Conservation (phyloP, 257 asterid species). For the Capsicum baccatum region DNA sequence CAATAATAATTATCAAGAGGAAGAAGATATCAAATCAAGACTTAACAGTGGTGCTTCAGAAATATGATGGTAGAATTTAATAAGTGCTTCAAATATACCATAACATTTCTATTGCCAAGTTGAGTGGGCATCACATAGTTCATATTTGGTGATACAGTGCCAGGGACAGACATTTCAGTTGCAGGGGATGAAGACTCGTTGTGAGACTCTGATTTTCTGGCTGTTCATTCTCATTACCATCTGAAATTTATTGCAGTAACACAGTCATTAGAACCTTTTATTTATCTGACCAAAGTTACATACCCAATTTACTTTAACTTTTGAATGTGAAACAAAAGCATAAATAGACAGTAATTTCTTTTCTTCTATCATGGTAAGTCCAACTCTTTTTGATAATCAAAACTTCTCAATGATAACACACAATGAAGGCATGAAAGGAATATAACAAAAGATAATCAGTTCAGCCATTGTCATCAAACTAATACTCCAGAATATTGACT, state of each 20-base stretch:
- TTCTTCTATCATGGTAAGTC: neutral
- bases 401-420: no score
- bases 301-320: neutral
- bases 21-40: no score
- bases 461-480: conserved; percentile 3
- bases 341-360: neutral
- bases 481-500: neutral
- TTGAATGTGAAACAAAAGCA: conserved; percentile 11
- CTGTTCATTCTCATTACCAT: conserved; percentile 68
- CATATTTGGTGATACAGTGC: conserved; percentile 58
- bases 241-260: conserved; percentile 42
- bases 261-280: neutral
- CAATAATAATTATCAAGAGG: no score
- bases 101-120: no score
- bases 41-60: no score
- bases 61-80: no score
- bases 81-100: no score
- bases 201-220: conserved; percentile 65
- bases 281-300: neutral
- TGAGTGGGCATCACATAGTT: conserved; percentile 35
- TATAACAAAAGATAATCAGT: neutral
- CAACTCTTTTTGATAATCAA: no score
- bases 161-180: conserved; percentile 60
- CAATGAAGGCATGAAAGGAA: neutral
- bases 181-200: conserved; percentile 60